Evolutionary conservation across 768 basidiomycete species (phyloP), one percentile per base, ranked within the genome.

Genomic region (Agaricus bisporus): DNA sequence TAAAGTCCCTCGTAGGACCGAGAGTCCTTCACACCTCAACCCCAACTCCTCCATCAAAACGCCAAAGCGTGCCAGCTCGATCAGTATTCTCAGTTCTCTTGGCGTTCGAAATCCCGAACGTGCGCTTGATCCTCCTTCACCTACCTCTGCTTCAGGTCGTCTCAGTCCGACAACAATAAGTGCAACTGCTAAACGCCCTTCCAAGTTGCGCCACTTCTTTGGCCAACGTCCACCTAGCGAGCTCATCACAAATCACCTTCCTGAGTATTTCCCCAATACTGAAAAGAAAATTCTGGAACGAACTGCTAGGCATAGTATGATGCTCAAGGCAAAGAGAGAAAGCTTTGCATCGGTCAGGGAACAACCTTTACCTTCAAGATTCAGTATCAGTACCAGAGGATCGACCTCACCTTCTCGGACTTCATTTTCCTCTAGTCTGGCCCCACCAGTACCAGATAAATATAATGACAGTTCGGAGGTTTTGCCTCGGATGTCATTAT

Each of bases 191-290:
- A 80, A 80, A 60, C 72, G 76, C 8, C 80, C 85, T 3, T 80
- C 81, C 18, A 94, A 91, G 63, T 66, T 94, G 44, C 89, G 89
- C 68, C 94, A 93, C 75, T 99, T 98, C 76, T 95, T 98, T 61
- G 97, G 95, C 14, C 97, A 98, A 63, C 88, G 97, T 38, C 97
- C 97, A 0, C 95, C 97, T 0, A 92, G 89, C 70, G 97, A 98
- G 68, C 83, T 98, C 58, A 98, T 98, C 73, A 91, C 95, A 22
- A 95, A 77, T 6, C 95, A 98, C 64, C 70, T 98, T 48, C 84
- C 88, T 17, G 95, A 97, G 56, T 99, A 88, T 74, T 99, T 99
- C 82, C 97, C 97, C 1, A 79, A 81, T 58, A 85, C 92, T 3
- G 93, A 97, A 75, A 91, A 88, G 72, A 94, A 88, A 70, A 88